Conservation (phyloP, 2,329 filamentous ascomycete species). For the Paecilomyces sp. region DNA sequence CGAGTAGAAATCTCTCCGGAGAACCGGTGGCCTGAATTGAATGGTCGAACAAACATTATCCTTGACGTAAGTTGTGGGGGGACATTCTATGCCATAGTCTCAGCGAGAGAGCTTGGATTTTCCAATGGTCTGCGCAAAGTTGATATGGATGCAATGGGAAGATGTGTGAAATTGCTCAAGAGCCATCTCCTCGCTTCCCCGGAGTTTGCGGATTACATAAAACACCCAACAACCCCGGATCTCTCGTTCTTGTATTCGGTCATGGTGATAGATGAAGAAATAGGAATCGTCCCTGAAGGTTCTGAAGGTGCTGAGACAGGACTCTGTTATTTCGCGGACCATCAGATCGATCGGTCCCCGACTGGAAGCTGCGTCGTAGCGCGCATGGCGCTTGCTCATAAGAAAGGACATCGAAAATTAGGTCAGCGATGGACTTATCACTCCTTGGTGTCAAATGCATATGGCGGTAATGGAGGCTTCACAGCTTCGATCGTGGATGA, state of each 20-base stretch:
- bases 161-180: conserved; percentile 28
- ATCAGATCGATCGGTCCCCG: conserved; percentile 41
- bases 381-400: conserved; percentile 28
- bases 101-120: conserved; percentile 34
- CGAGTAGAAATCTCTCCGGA: conserved; percentile 20
- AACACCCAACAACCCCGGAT: conserved; percentile 24
- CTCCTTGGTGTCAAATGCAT: conserved; percentile 28
- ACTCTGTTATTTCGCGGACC: conserved; percentile 39
- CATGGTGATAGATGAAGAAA: conserved; percentile 27
- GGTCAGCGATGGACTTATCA: conserved; percentile 27
- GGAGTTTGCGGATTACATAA: conserved; percentile 14
- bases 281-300: neutral
- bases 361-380: conserved; percentile 33
- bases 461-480: conserved; percentile 14
- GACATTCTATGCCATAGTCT: conserved; percentile 37
- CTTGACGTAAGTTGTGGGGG: conserved; percentile 38
- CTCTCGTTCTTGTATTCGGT: conserved; percentile 35
- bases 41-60: conserved; percentile 14
- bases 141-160: conserved; percentile 22
- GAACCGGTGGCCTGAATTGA: conserved; percentile 34
- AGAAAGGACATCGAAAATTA: conserved; percentile 15
- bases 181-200: conserved; percentile 13
- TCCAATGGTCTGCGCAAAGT: conserved; percentile 16
- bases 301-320: conserved; percentile 29
- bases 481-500: conserved; percentile 15